A percentile compares a stretch with the other conserved stretches of the same genome.
Evolutionary conservation across 2,329 filamentous ascomycete species (phyloP).

Genomic region (Diaporthe caulivora): DNA sequence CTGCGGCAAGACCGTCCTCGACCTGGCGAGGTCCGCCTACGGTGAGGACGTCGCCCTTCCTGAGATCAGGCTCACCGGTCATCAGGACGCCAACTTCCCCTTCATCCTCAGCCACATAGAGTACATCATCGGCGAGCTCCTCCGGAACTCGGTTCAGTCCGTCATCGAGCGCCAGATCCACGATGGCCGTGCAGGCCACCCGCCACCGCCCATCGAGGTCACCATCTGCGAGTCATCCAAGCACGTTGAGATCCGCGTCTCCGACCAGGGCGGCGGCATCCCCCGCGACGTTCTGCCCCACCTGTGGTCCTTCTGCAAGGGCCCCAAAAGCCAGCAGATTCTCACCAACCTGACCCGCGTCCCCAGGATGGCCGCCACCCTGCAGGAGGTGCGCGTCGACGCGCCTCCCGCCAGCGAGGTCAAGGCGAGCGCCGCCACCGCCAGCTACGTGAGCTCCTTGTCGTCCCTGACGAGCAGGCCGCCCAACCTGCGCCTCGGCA

Average conservation of each 20-base stretch:
- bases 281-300: conserved; percentile 86
- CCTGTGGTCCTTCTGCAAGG: conserved; percentile 97
- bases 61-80: conserved; percentile 84
- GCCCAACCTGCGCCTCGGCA: conserved; percentile 88
- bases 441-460: conserved; percentile 73
- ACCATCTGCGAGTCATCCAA: conserved; percentile 94
- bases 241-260: conserved; percentile 96
- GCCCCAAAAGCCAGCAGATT: conserved; percentile 80
- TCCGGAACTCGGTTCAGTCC: conserved; percentile 95
- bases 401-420: conserved; percentile 41
- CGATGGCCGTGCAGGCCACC: conserved; percentile 47
- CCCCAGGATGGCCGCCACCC: conserved; percentile 90
- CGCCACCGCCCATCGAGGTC: conserved; percentile 89
- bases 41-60: conserved; percentile 79
- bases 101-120: conserved; percentile 97
- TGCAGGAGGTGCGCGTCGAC: conserved; percentile 82
- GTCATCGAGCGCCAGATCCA: conserved; percentile 79
- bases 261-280: conserved; percentile 94
- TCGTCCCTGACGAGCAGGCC: conserved; percentile 84
- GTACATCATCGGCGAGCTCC: conserved; percentile 95
- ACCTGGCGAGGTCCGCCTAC: conserved; percentile 81
- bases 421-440: conserved; percentile 35
- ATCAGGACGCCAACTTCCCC: conserved; percentile 90
- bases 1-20: conserved; percentile 81
- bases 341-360: conserved; percentile 89